These are phyloP conservation scores for Loxodes magnus DNA, from an alignment of 73 alveolate genomes.

Conservation along the genomic window DNA sequence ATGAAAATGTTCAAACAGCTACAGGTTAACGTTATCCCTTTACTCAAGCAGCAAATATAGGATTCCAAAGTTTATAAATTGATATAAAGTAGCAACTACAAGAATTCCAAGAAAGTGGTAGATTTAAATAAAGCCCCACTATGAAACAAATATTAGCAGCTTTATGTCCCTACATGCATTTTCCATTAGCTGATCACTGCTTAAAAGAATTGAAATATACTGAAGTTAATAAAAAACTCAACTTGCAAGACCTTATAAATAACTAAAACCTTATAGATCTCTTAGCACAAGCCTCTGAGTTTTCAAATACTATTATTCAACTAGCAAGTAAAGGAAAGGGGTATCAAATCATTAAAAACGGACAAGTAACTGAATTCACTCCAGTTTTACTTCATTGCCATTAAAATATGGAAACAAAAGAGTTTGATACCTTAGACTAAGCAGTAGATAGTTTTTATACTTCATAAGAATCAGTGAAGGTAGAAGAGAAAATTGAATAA, in stretches of 20 bases:
- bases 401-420: constrained; percentile 29
- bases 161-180: constrained; percentile 60
- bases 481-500: background rate
- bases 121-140: constrained; percentile 9
- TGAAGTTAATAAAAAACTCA: constrained; percentile 31
- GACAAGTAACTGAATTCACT: constrained; percentile 32
- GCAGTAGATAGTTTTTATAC: constrained; percentile 10
- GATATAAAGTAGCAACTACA: constrained; percentile 8
- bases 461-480: background rate
- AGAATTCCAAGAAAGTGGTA: background rate
- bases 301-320: constrained; percentile 19
- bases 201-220: constrained; percentile 27
- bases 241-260: constrained; percentile 18
- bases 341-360: constrained; percentile 20
- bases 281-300: constrained; percentile 31
- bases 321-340: constrained; percentile 29
- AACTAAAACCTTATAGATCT: constrained; percentile 33
- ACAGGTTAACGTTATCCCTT: constrained; percentile 72
- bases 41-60: constrained; percentile 52
- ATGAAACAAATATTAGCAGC: constrained; percentile 41
- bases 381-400: constrained; percentile 34
- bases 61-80: constrained; percentile 3
- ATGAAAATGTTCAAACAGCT: constrained; percentile 56
- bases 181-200: constrained; percentile 53
- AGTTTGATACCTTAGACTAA: background rate